Conservation (phyloP, 441 rosid genomes). For the Viola pubescens region DNA sequence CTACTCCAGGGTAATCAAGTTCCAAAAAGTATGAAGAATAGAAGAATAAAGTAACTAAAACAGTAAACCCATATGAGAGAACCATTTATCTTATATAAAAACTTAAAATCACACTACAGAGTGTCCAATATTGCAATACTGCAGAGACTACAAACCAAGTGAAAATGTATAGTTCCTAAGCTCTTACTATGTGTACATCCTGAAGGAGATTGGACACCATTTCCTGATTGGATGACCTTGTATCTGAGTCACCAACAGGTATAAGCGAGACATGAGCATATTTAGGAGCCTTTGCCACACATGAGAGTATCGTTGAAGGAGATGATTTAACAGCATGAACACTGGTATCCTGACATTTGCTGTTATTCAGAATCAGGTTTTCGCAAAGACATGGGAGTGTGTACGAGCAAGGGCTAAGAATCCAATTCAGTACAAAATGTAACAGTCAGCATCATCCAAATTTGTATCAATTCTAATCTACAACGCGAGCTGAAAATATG, state of each 20-base stretch:
- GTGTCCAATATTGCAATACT: background rate
- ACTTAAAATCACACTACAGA: background rate
- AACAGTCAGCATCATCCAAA: slow-evolving; percentile 15
- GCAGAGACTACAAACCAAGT: background rate
- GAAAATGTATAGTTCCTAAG: slow-evolving; percentile 3
- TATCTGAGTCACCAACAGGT: slow-evolving; percentile 27
- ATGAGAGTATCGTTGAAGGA: slow-evolving; percentile 61
- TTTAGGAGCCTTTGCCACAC: slow-evolving; percentile 38
- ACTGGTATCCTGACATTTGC: slow-evolving; percentile 9
- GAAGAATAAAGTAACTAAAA: background rate
- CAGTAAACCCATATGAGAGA: too few relatives aligned
- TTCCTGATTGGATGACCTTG: slow-evolving; percentile 20
- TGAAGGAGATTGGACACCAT: slow-evolving; percentile 32
- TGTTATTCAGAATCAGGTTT: slow-evolving; percentile 14
- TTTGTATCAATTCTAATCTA: slow-evolving; percentile 8
- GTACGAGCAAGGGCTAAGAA: slow-evolving; percentile 9
- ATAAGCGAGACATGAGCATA: slow-evolving; percentile 47
- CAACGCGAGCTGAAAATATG: background rate
- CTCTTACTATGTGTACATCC: slow-evolving; percentile 74
- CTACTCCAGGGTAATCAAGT: background rate
- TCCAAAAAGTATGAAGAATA: background rate
- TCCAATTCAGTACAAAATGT: slow-evolving; percentile 4
- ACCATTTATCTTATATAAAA: background rate
- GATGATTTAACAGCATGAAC: slow-evolving; percentile 54
- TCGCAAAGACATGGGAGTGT: slow-evolving; percentile 13